phyloP scores from a whole-genome alignment of 2,329 filamentous ascomycete species.

The Epichloe uncinata region DNA sequence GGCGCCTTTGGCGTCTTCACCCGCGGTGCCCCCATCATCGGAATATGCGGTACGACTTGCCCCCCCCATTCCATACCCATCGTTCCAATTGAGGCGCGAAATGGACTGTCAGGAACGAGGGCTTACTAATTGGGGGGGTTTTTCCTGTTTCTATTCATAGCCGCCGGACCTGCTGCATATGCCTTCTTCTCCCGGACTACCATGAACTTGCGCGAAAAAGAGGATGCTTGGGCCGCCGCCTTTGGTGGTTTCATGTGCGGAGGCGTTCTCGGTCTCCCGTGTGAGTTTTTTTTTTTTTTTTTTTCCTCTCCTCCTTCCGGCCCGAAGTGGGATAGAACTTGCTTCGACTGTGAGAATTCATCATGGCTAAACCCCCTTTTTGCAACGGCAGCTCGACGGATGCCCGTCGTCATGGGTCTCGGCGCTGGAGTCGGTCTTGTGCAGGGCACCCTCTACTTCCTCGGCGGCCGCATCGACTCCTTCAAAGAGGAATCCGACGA shows the following conservation, averaged over 20 bases:
- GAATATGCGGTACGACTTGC: slow-evolving; percentile 20
- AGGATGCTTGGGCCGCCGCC: slow-evolving; percentile 63
- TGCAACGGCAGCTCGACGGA: slow-evolving; percentile 28
- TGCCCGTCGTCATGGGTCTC: slow-evolving; percentile 58
- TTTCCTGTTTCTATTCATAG: slow-evolving; percentile 29
- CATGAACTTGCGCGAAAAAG: slow-evolving; percentile 74
- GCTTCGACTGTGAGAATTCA: neutral
- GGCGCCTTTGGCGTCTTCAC: slow-evolving; percentile 72
- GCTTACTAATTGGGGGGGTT: neutral
- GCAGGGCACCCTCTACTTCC: slow-evolving; percentile 54
- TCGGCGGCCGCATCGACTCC: slow-evolving; percentile 44
- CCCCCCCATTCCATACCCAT: neutral
- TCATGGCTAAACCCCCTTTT: neutral
- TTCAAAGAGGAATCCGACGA: slow-evolving; percentile 49
- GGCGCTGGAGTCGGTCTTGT: slow-evolving; percentile 42
- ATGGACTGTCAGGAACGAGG: no score
- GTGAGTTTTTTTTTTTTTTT: slow-evolving; percentile 35
- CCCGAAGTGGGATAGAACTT: neutral
- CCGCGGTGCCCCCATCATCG: slow-evolving; percentile 62
- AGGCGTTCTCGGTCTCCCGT: slow-evolving; percentile 54
- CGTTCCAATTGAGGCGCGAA: neutral
- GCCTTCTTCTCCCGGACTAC: slow-evolving; percentile 63
- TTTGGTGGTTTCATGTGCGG: slow-evolving; percentile 69
- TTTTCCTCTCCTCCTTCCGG: neutral
- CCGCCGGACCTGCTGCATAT: slow-evolving; percentile 52